phyloP scores from a whole-genome alignment of 306 rosid species.

The Fragaria nilgerrensis region DNA sequence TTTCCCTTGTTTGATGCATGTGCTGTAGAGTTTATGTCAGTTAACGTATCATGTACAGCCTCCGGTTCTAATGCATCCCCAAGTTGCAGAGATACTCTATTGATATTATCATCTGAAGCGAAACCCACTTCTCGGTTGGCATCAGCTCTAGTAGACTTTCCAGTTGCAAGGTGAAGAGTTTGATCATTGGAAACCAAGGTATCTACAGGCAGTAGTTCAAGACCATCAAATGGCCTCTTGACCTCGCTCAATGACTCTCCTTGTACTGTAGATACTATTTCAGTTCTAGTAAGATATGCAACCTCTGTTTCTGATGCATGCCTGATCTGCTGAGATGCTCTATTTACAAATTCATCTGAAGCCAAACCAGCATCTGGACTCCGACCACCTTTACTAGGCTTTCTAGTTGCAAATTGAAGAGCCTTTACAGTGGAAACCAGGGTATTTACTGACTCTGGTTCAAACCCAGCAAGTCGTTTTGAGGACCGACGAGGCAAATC shows the following conservation, averaged over 20 bases:
- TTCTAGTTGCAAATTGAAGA: conserved; percentile 40
- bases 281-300: conserved; percentile 9
- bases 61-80: conserved; percentile 25
- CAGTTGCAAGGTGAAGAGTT: conserved; percentile 35
- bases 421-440: conserved; percentile 35
- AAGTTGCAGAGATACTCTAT: conserved; percentile 28
- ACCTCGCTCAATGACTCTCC: conserved; percentile 28
- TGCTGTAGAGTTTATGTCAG: conserved; percentile 5
- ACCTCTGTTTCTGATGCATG: conserved; percentile 25
- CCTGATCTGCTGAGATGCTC: conserved; percentile 25
- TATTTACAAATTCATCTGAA: conserved; percentile 23
- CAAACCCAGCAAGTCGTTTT: conserved; percentile 66
- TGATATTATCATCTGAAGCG: conserved; percentile 20
- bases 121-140: conserved; percentile 30
- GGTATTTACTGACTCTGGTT: conserved; percentile 42
- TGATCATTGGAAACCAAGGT: conserved; percentile 34
- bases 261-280: conserved; percentile 7
- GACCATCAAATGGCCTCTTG: conserved; percentile 29
- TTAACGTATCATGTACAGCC: conserved; percentile 14
- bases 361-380: conserved; percentile 31
- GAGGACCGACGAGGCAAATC: conserved; percentile 54
- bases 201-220: conserved; percentile 41
- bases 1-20: conserved; percentile 28
- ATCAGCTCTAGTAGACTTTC: conserved; percentile 36
- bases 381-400: conserved; percentile 32